phyloP scores from a whole-genome alignment of 805 yeast species.

The Candida odintsovae region DNA sequence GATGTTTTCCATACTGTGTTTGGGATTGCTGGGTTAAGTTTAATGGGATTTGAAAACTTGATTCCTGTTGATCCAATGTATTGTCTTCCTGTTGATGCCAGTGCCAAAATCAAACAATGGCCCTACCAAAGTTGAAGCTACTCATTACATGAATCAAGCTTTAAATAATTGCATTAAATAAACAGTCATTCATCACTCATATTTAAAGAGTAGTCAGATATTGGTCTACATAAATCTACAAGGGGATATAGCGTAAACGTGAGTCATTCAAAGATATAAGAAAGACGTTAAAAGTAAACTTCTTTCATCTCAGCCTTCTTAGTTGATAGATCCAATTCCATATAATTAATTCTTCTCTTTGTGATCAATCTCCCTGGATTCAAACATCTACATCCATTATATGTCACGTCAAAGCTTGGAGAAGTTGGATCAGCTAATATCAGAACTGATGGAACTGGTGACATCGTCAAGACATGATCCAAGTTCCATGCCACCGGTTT shows the following conservation, averaged over 20 bases:
- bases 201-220: no score
- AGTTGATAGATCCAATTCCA: slow-evolving; percentile 64
- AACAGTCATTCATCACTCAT: no score
- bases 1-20: slow-evolving; percentile 93
- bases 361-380: slow-evolving; percentile 59
- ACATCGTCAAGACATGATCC: slow-evolving; percentile 62
- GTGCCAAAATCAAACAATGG: slow-evolving; percentile 30
- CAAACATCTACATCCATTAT: slow-evolving; percentile 75
- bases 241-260: neutral
- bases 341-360: slow-evolving; percentile 50
- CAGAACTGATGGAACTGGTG: slow-evolving; percentile 69
- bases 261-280: slow-evolving; percentile 21
- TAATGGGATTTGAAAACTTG: slow-evolving; percentile 58
- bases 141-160: neutral
- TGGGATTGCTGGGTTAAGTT: slow-evolving; percentile 81
- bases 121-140: slow-evolving; percentile 19
- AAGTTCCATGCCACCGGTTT: slow-evolving; percentile 66
- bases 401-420: slow-evolving; percentile 67
- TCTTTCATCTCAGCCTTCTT: slow-evolving; percentile 47
- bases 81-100: slow-evolving; percentile 60
- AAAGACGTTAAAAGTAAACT: slow-evolving; percentile 31
- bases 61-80: slow-evolving; percentile 76
- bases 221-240: no score
- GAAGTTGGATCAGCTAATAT: slow-evolving; percentile 68
- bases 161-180: neutral